These are phyloP conservation scores for Starmera stellimalicola DNA, from an alignment of 1,139 yeast species.

Conservation along the genomic window DNA sequence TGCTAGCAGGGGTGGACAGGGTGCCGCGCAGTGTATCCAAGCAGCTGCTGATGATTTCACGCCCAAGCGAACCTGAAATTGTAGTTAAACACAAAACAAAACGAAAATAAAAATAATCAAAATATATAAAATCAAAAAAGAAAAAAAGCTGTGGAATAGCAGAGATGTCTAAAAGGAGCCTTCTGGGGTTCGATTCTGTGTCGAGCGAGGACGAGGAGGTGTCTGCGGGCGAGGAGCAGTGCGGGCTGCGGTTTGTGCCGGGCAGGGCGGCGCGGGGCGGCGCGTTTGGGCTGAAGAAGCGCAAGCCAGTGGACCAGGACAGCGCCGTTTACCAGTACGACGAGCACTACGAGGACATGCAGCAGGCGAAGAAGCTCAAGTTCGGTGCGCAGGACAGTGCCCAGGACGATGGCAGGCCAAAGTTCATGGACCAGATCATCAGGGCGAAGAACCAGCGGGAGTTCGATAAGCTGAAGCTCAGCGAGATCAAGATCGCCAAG, in stretches of 20 bases:
- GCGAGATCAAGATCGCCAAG: constrained; percentile 20
- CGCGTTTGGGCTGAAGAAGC: too few relatives aligned
- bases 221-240: not conserved
- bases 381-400: not conserved
- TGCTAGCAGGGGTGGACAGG: too few relatives aligned
- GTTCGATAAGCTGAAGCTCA: constrained; percentile 27
- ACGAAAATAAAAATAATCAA: too few relatives aligned
- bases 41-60: too few relatives aligned
- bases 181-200: not conserved
- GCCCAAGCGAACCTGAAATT: too few relatives aligned
- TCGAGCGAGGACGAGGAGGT: not conserved
- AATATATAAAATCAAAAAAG: too few relatives aligned
- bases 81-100: too few relatives aligned
- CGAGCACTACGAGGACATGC: constrained; percentile 21
- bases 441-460: constrained; percentile 31
- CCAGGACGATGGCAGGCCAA: constrained; percentile 12
- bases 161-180: not conserved
- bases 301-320: too few relatives aligned
- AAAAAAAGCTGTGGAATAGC: too few relatives aligned
- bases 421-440: constrained; percentile 28
- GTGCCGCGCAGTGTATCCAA: too few relatives aligned
- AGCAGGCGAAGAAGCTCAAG: constrained; percentile 1
- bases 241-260: not conserved
- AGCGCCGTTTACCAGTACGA: constrained; percentile 18
- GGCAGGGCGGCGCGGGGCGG: too few relatives aligned